Percentiles rank a stretch among this genome's conserved stretches.
phyloP scores from a whole-genome alignment of 176 grass and related monocot species.

The bread wheat (Triticum aestivum) region DNA sequence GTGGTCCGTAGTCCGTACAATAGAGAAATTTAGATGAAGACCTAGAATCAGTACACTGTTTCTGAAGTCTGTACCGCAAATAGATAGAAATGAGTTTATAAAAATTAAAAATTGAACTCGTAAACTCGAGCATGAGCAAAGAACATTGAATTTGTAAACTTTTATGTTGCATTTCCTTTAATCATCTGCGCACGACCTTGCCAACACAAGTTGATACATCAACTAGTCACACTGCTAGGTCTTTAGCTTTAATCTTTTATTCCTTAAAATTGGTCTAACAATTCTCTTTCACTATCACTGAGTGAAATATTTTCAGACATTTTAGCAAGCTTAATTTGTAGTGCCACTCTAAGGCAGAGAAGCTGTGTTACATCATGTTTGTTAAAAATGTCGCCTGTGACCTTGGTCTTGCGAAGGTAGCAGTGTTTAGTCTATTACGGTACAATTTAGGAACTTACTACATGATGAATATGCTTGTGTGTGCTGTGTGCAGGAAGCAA shows the following conservation, averaged over 20 bases:
- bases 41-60: neutral
- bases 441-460: neutral
- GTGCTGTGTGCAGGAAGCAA: neutral
- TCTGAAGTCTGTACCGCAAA: slow-evolving; percentile 11
- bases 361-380: neutral
- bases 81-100: neutral
- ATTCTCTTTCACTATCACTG: neutral
- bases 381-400: neutral
- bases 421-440: neutral
- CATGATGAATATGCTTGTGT: neutral
- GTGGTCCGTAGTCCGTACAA: neutral
- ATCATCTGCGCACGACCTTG: slow-evolving; percentile 8
- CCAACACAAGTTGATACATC: slow-evolving; percentile 4
- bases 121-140: neutral
- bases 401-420: slow-evolving; percentile 17
- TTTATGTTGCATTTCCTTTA: neutral
- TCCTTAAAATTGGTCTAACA: neutral
- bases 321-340: slow-evolving; percentile 7
- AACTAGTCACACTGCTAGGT: neutral
- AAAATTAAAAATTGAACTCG: slow-evolving; percentile 20
- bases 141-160: neutral
- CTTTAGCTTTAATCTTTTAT: neutral
- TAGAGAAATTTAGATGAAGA: neutral
- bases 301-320: neutral
- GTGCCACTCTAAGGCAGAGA: neutral